A percentile compares a stretch with the other conserved stretches of the same genome.
phyloP scores from a whole-genome alignment of 139 green algal species.

The Chlamydomonas sphaeroides region DNA sequence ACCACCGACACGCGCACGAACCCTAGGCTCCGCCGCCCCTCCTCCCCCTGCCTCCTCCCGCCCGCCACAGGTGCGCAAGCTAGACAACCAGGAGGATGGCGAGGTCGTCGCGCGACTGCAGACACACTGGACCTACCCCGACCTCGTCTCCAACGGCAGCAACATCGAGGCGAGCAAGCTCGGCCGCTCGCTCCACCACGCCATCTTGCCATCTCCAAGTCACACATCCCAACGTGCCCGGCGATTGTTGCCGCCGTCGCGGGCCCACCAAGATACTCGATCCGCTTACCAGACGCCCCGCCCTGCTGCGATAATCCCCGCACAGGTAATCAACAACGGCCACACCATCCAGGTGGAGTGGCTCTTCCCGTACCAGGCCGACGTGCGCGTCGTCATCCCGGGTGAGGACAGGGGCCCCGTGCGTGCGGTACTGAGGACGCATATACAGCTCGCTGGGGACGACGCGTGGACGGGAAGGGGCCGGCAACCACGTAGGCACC shows the following conservation, averaged over 20 bases:
- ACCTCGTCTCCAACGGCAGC: constrained; percentile 19
- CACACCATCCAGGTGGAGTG: constrained; percentile 30
- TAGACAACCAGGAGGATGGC: background rate
- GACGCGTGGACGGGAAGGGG: background rate
- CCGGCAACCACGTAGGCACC: background rate
- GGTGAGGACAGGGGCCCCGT: background rate
- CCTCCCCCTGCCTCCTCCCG: background rate
- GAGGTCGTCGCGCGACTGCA: background rate
- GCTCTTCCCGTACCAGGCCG: background rate
- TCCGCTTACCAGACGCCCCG: too few species aligned
- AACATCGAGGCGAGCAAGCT: constrained; percentile 5
- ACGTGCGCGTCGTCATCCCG: background rate
- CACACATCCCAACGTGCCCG: too few species aligned
- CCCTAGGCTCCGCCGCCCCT: background rate
- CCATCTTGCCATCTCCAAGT: too few species aligned
- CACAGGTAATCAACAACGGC: constrained; percentile 28
- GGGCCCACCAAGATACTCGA: too few species aligned
- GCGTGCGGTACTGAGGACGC: too few species aligned
- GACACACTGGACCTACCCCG: constrained; percentile 1
- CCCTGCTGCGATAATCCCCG: too few species aligned
- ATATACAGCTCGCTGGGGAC: too few species aligned
- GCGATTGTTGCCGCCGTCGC: too few species aligned
- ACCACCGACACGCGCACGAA: background rate
- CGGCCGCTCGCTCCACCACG: too few species aligned
- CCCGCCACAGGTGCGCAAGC: too few species aligned